Evolutionary conservation across 441 rosid species (phyloP).

Genomic region (Populus hybrid): DNA sequence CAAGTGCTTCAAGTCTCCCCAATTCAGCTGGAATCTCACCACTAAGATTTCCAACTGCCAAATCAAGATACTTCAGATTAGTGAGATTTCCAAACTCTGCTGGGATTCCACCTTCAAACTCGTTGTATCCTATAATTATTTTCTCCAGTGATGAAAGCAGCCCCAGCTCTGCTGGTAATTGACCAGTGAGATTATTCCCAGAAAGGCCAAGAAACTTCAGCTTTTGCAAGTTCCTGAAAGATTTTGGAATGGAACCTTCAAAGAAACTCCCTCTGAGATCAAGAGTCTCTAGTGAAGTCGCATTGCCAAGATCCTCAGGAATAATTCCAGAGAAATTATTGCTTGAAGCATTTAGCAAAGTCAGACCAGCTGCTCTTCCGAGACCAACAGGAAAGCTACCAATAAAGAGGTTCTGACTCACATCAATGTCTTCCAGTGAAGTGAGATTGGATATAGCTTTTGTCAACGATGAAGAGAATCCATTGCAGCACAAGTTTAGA

Average conservation of each 20-base stretch:
- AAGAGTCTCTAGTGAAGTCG: conserved; percentile 54
- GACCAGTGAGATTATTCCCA: conserved; percentile 79
- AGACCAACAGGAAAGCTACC: conserved; percentile 59
- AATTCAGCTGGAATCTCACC: conserved; percentile 72
- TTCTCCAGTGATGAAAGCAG: conserved; percentile 68
- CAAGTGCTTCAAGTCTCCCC: conserved; percentile 57
- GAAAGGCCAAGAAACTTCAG: conserved; percentile 82
- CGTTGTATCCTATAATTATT: conserved; percentile 80
- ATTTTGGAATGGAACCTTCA: conserved; percentile 65
- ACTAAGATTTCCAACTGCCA: conserved; percentile 68
- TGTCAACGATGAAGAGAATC: conserved; percentile 50
- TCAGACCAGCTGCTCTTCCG: conserved; percentile 53
- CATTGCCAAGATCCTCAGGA: conserved; percentile 73
- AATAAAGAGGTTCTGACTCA: conserved; percentile 67
- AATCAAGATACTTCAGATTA: conserved; percentile 72
- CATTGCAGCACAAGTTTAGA: conserved; percentile 75
- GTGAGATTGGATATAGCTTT: conserved; percentile 45
- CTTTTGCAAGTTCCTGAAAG: conserved; percentile 64
- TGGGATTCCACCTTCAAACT: conserved; percentile 69
- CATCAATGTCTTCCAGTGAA: conserved; percentile 52
- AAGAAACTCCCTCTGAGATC: conserved; percentile 90
- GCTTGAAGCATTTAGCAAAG: conserved; percentile 76
- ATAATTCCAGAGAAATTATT: conserved; percentile 69
- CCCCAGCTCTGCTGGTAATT: conserved; percentile 67
- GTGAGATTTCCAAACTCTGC: conserved; percentile 67